Base-by-base conservation (phyloP, 1,139 yeast genomes). In the Scheffersomyces segobiensis region DNA sequence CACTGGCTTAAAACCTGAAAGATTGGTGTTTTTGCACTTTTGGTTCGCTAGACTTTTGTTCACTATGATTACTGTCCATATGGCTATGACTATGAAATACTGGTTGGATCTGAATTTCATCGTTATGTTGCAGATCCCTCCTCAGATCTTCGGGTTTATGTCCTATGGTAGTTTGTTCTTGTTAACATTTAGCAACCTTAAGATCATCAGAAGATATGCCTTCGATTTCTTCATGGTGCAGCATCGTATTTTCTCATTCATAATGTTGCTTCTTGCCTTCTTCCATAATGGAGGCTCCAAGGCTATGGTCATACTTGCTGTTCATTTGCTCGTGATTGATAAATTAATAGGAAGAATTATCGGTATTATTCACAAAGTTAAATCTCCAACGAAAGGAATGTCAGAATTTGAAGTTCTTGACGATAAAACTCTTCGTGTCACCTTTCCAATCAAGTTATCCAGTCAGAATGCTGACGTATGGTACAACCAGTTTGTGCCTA, bases 91-190 rank as follows among this genome's bases (percentile, higher is more conserved):
- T 1, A 64, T 73, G 20, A 62, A 68, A 24, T 82, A 81, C 62
- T 82, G 86, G 86, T 62, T 80, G 24, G 66, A 67, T 5, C 59
- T 80, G 55, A 71, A 77, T 22, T 77, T 80, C 60, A 62, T 67
- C 19, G 67, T 79, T 18, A 81, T 81, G 84, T 60, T 81, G 22
- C 59, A 68, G 14, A 81, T 82, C 51, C 86, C 86, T 1, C 85
- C 86, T 1, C 83, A 79, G 62, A 80, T 79, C 21, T 82, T 82
- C 67, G 86, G 86, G 7, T 76, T 80, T 70, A 81, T 82, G 57
- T 78, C 85, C 0, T 80, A 75, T 61, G 72, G 73, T 3, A 69
- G 75, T 50, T 72, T 81, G 64, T 71, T 71, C 26, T 57, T 80
- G 49, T 67, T 82, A 58, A 74, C 75, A 3, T 74, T 77, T 68